Conservation (phyloP, 352 stramenopile species). For the Globisporangium irregulare region DNA sequence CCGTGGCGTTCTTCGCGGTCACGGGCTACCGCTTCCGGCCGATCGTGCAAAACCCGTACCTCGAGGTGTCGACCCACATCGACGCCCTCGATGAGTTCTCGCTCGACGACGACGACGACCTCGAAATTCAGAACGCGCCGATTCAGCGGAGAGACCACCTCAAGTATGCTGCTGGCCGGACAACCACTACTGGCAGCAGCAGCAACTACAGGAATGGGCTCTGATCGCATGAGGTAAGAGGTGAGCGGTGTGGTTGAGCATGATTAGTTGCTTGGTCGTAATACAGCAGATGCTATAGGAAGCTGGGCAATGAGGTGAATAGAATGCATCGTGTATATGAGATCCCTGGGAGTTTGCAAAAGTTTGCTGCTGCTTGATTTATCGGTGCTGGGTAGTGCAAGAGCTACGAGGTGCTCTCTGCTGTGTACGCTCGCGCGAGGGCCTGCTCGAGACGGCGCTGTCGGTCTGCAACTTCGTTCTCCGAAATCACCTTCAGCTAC, state of each 20-base stretch:
- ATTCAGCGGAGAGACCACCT: conserved; percentile 6
- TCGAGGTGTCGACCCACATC: conserved; percentile 74
- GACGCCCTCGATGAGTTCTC: conserved; percentile 79
- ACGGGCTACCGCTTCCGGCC: conserved; percentile 93
- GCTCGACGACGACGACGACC: conserved; percentile 36
- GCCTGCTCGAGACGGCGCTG: neutral
- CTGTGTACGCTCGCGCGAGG: no score
- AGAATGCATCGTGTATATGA: neutral
- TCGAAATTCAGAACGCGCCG: conserved; percentile 18
- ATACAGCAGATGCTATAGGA: neutral
- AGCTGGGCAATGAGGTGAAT: neutral
- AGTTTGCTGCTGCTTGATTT: neutral
- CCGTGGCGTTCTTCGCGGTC: conserved; percentile 90
- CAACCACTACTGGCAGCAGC: neutral
- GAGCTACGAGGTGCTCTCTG: neutral
- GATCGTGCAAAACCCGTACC: conserved; percentile 89
- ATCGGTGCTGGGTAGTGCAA: neutral
- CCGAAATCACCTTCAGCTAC: conserved; percentile 12
- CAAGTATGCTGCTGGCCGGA: neutral
- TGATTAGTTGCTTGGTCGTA: no score
- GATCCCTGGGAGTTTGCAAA: neutral
- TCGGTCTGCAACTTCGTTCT: conserved; percentile 2
- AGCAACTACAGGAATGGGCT: neutral
- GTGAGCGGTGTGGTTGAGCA: no score
- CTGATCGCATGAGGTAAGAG: neutral